Percentiles rank a stretch among this genome's conserved stretches.
Evolutionary conservation across 192 early-diverging fungal species (phyloP).

Genomic region (Rhizophagus prolifer): DNA sequence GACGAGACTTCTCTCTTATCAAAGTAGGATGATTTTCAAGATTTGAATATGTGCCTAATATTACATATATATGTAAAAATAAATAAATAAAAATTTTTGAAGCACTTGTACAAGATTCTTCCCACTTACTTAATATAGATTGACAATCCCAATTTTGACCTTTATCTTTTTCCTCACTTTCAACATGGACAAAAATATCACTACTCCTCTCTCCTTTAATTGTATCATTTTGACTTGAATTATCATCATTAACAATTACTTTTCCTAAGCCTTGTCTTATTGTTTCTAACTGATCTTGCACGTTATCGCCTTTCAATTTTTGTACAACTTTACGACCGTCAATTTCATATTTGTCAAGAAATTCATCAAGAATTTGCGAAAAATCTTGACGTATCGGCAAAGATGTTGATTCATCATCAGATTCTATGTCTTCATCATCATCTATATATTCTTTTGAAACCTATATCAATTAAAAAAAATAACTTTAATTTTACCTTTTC

Average conservation of each 20-base stretch:
- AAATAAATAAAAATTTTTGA: not conserved
- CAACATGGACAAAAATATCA: conserved; percentile 51
- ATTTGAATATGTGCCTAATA: conserved; percentile 78
- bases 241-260: conserved; percentile 38
- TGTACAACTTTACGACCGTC: conserved; percentile 67
- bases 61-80: too few relatives aligned
- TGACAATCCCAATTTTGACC: conserved; percentile 88
- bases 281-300: conserved; percentile 58
- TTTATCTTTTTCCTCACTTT: conserved; percentile 39
- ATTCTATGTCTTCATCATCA: conserved; percentile 55
- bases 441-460: conserved; percentile 62
- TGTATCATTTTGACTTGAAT: conserved; percentile 33
- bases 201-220: conserved; percentile 46
- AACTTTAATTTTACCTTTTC: conserved; percentile 60
- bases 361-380: conserved; percentile 71
- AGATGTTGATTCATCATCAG: conserved; percentile 50
- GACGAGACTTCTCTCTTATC: conserved; percentile 64
- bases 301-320: conserved; percentile 63
- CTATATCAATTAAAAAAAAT: conserved; percentile 38
- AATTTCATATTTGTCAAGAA: conserved; percentile 76
- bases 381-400: conserved; percentile 69
- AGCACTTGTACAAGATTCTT: not conserved
- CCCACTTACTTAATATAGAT: conserved; percentile 67
- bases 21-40: conserved; percentile 88
- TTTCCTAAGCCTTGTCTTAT: conserved; percentile 55